Base-by-base conservation (phyloP, 1,284 basidiomycete species). In the Tetrapyrgos nigripes region DNA sequence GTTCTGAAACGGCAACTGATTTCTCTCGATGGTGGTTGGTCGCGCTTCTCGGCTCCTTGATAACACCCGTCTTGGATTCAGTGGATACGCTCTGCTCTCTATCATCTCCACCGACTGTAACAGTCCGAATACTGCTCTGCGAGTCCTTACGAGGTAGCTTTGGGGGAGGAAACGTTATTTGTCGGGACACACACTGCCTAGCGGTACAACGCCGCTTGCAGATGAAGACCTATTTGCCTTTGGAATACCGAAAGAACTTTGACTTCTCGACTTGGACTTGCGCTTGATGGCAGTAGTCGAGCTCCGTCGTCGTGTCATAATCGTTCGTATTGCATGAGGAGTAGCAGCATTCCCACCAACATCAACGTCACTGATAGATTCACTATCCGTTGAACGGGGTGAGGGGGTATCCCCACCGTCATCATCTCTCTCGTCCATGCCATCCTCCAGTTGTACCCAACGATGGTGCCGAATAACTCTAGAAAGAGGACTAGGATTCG, bases 121-220 rank as follows among this genome's bases (percentile, higher is more conserved):
- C 85, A 0, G 91, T 93, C 11, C 83, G 81, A 33, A 90, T 80
- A 62, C 90, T 92, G 65, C 84, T 89, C 24, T 75, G 74, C 3
- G 89, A 91, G 24, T 80, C 79, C 44, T 80, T 81, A 55, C 80
- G 81, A n/a, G n/a, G 72, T 71, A 17, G 79, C 83, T 19, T 80
- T 76, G 17, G 86, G 72, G 17, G 82, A 83, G 2, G 83, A 19
- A 29, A 31, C 8, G 27, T 17, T 29, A 28, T 29, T 29, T 28
- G 48, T 17, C 21, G 27, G 9, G 19, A 29, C 24, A n/a, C 23
- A 47, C 33, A 47, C 47, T 21, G 33, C 27, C 27, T 37, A 28
- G 10, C 37, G 44, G 44, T 29, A 27, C 26, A 28, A 29, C 40
- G 37, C 37, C 19, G 43, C 37, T 10, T 33, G 40, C 26, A 50